Percentiles rank a stretch among this genome's conserved stretches.
phyloP scores from a whole-genome alignment of 2,329 filamentous ascomycete genomes.

The Penicillium sp. region DNA sequence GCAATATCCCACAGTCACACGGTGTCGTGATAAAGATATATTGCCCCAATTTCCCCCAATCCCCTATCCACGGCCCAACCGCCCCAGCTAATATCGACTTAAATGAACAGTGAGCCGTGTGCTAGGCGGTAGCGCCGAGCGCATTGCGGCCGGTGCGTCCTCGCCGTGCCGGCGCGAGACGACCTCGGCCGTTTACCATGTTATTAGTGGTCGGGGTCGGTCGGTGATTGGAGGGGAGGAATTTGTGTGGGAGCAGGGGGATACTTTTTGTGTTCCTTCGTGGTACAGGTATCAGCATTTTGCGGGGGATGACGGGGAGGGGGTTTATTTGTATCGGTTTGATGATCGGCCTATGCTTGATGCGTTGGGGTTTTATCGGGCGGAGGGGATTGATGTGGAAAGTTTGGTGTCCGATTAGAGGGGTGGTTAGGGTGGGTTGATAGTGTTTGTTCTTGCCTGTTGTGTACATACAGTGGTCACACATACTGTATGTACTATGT shows the following conservation, averaged over 20 bases:
- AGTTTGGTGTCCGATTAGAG: slow-evolving; percentile 41
- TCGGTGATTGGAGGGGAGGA: slow-evolving; percentile 48
- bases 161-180: slow-evolving; percentile 57
- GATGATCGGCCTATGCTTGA: slow-evolving; percentile 63
- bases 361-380: slow-evolving; percentile 58
- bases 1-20: neutral
- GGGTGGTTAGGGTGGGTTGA: neutral
- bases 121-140: slow-evolving; percentile 56
- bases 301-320: slow-evolving; percentile 38
- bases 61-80: neutral
- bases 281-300: slow-evolving; percentile 60
- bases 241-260: slow-evolving; percentile 56
- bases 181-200: slow-evolving; percentile 60
- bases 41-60: neutral
- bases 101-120: slow-evolving; percentile 51
- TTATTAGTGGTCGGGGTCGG: slow-evolving; percentile 55
- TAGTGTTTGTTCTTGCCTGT: neutral
- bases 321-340: slow-evolving; percentile 60
- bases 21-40: neutral
- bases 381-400: slow-evolving; percentile 49
- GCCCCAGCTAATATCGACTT: slow-evolving; percentile 16
- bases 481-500: neutral
- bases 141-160: slow-evolving; percentile 46
- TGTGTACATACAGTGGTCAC: too few relatives aligned
- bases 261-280: slow-evolving; percentile 62